A percentile compares a stretch with the other conserved stretches of the same genome.
phyloP scores from a whole-genome alignment of 2,329 filamentous ascomycete genomes.

The Malbranchea cinnamomea region DNA sequence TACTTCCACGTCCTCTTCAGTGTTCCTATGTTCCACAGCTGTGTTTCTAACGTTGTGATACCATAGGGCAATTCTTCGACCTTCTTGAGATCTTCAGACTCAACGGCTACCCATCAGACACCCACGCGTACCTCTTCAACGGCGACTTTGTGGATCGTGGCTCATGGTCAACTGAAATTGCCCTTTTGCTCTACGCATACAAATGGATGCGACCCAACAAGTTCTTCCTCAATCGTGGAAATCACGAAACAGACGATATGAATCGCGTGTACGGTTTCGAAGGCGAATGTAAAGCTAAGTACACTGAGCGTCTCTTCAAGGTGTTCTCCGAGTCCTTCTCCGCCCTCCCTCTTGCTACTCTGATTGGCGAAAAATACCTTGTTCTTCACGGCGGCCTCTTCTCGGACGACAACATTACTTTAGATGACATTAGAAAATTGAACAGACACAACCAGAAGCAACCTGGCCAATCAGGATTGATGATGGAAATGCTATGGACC shows the following conservation, averaged over 20 bases:
- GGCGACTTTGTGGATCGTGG: constrained; percentile 97
- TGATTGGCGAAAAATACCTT: constrained; percentile 82
- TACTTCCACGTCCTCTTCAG: constrained; percentile 14
- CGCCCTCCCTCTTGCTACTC: constrained; percentile 75
- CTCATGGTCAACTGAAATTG: constrained; percentile 97
- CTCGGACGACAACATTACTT: constrained; percentile 77
- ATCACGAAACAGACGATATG: constrained; percentile 99
- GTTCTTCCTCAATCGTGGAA: constrained; percentile 94
- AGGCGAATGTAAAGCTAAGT: constrained; percentile 95
- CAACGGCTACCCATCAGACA: constrained; percentile 71
- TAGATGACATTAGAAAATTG: constrained; percentile 88
- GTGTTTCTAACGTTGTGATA: constrained; percentile 4
- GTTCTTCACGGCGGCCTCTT: constrained; percentile 91
- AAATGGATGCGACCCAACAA: constrained; percentile 81
- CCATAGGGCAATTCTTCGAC: constrained; percentile 87
- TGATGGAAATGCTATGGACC: constrained; percentile 99
- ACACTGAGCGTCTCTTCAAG: constrained; percentile 91
- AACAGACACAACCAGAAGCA: constrained; percentile 83
- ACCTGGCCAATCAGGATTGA: constrained; percentile 81
- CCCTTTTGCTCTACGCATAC: constrained; percentile 82
- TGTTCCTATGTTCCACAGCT: background rate
- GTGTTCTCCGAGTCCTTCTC: constrained; percentile 98
- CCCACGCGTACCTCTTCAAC: constrained; percentile 93
- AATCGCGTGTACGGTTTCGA: constrained; percentile 97
- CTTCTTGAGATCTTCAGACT: constrained; percentile 89